Base-by-base conservation (phyloP, 108 stramenopile species). In the Cyclotella distinguenda region DNA sequence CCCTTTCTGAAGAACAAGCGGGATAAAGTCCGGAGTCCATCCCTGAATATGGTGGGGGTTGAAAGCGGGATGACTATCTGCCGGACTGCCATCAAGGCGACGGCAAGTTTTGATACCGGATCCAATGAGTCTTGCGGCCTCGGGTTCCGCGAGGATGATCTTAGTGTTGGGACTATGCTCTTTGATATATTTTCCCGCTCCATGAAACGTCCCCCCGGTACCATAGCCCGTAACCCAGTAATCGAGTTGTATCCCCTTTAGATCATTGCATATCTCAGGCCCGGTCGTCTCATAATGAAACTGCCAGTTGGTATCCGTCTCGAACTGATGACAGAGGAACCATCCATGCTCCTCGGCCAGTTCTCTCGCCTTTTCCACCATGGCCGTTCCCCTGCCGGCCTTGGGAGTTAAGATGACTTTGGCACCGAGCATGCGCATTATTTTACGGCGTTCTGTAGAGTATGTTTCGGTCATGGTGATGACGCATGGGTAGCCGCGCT, bases 11-110 rank as follows among this genome's bases (percentile, higher is more conserved):
- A 89, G 50, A 22, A 89, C 69, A 26, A 69, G 66, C 13, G 91
- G 88, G 70, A 93, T 93, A 40, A 93, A 89, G 65, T 93, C 91
- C 44, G 91, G 63, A 49, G 85, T 82, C 91, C 88, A 84, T 55
- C 91, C 87, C 71, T 83, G 86, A 36, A 68, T 66, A 23, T 36
- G 62, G 43, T 54, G 74, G 8, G 66, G 55, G 27, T 54, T 43
- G 51, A 82, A 87, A 1, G 79, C 83, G 22, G 86, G 83, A 65
- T 84, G 83, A 31, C 67, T 67, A 33, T 48, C 44, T 0, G 54
- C 63, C 8, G 86, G 84, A 53, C 36, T 62, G 2, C 87, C 87
- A 46, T 86, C 84, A 22, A 66, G 60, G 40, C 81, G 76, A 39
- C 83, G 76, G 26, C 74, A 70, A 16, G 86, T 84, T 28, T 64